Evolutionary conservation across 352 stramenopile genomes (phyloP).

Genomic region (Phytophthora capsici): DNA sequence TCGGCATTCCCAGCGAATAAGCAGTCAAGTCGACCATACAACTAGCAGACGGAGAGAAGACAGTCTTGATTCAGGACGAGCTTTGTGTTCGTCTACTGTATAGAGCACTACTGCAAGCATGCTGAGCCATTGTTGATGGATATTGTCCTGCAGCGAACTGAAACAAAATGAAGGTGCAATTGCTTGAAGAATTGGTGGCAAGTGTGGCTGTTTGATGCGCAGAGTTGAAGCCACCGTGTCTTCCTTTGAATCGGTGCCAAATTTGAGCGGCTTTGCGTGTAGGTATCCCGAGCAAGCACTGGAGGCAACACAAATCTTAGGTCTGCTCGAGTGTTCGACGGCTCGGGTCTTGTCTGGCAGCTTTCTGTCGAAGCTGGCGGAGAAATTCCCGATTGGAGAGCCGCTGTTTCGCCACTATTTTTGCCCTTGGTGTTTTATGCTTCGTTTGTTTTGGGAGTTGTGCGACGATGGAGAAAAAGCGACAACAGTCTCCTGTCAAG

Average conservation of each 20-base stretch:
- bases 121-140: background rate
- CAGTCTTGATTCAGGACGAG: conserved; percentile 1
- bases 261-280: background rate
- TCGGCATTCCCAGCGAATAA: conserved; percentile 83
- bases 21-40: background rate
- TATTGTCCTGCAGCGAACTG: conserved; percentile 12
- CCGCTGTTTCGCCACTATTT: conserved; percentile 44
- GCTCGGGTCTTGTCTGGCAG: conserved; percentile 10
- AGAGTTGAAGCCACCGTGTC: background rate
- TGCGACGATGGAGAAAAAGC: conserved; percentile 43
- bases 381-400: conserved; percentile 30
- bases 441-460: conserved; percentile 43
- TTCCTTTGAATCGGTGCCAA: background rate
- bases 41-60: conserved; percentile 11
- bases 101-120: conserved; percentile 13
- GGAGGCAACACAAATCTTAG: no score
- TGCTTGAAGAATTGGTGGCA: conserved; percentile 6
- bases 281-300: no score
- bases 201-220: conserved; percentile 8
- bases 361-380: conserved; percentile 11
- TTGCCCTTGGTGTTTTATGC: conserved; percentile 35
- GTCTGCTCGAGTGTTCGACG: no score
- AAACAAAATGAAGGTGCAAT: conserved; percentile 38
- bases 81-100: conserved; percentile 16
- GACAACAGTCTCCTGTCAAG: conserved; percentile 33